phyloP scores from a whole-genome alignment of 148 eudicot species.

The Nepenthes gracilis region DNA sequence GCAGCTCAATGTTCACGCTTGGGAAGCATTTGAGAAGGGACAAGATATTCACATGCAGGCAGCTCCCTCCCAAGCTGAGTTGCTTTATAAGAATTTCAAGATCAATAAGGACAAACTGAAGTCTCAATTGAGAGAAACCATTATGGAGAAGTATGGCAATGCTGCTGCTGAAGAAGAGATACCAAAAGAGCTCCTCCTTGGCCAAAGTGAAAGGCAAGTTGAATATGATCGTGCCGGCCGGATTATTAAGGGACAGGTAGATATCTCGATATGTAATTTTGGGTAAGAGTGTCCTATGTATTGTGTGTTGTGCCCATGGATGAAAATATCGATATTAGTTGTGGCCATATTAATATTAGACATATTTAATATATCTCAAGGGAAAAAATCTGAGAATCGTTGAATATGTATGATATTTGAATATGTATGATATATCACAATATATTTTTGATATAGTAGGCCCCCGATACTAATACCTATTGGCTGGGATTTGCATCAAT shows the following conservation, averaged over 20 bases:
- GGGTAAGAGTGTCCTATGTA: background rate
- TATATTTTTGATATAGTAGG: too few relatives aligned
- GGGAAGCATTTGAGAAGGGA: constrained; percentile 93
- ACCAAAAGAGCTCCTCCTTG: constrained; percentile 76
- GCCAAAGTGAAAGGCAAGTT: constrained; percentile 86
- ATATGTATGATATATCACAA: too few relatives aligned
- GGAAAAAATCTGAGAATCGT: too few relatives aligned
- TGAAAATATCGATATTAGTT: too few relatives aligned
- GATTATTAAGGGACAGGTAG: constrained; percentile 71
- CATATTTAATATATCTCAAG: too few relatives aligned
- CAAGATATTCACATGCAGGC: constrained; percentile 96
- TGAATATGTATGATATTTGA: too few relatives aligned
- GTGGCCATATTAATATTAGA: too few relatives aligned
- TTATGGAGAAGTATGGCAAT: constrained; percentile 90
- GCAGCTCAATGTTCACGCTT: constrained; percentile 78
- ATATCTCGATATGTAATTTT: background rate
- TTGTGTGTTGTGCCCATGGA: background rate
- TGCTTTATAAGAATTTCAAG: constrained; percentile 66
- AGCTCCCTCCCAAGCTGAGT: constrained; percentile 95
- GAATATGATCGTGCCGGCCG: constrained; percentile 94
- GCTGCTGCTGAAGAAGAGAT: constrained; percentile 73
- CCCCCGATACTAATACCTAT: too few relatives aligned
- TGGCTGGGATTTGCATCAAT: background rate
- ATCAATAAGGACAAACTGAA: constrained; percentile 71
- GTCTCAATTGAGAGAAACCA: constrained; percentile 55